Evolutionary conservation across 2,329 filamentous ascomycete species (phyloP), one percentile per base, ranked within the genome.

Genomic region (Epicoccum nigrum): DNA sequence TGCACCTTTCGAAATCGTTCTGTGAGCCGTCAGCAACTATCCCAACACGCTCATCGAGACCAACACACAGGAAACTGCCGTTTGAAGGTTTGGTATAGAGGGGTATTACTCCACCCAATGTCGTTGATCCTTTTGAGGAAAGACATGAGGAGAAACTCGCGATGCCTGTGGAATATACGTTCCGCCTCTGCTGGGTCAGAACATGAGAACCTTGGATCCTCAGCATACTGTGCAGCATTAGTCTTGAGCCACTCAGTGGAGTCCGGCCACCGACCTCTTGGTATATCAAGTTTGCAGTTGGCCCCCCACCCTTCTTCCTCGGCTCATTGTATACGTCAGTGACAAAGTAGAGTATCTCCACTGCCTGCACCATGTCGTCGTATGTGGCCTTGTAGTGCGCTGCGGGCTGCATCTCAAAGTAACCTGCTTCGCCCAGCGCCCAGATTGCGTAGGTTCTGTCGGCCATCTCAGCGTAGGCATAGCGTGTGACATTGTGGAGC

Each of bases 341-440:
- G 2, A 89, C 68, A 45, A 79, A 81, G 67, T 88, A 89, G 59
- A 90, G 82, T 16, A 89, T 72, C 7, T 79, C 77, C 11, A 88
- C 81, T 1, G 84, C 86, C 65, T 88, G 80, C 43, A 81, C 78
- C 78, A 88, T 88, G 39, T 79, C 76, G 23, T 80, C 72, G 69
- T 82, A 86, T 21, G 83, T 83, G 5, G 72, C 61, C 42, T 74
- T 72, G 67, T 89, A 92, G 2, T 73, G 69, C 8, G 75, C 64
- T n/a, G 81, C 76, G 1, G 88, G 86, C 25, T 76, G 76, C 33
- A 91, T 79, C 63, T 86, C 82, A 65, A 84, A 90, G 86, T 87
- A 90, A 35, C 86, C 87, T 11, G 85, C 81, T 45, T 77, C 69
- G 30, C 85, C 85, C 23, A 79, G 77, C 1, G 86, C 84, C 88